Base-by-base conservation (phyloP, 2,329 filamentous ascomycete genomes). In the Fusarium torulosum region DNA sequence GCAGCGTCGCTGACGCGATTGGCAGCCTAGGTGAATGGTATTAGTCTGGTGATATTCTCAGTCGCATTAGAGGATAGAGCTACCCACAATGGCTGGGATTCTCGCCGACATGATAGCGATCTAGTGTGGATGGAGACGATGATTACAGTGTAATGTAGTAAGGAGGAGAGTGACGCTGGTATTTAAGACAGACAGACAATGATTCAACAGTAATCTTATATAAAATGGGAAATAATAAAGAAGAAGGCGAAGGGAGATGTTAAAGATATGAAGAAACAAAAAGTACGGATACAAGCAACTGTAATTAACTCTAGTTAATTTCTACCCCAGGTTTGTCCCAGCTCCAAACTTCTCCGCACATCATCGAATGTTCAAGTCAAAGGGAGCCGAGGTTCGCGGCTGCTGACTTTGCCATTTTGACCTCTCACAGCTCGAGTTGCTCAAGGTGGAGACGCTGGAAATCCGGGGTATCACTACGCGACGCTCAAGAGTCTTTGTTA, bases 1-100 rank as follows among this genome's bases (percentile, higher is more conserved):
- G 94, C 94, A 75, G 88, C 85, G 62, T 96, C 93, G 81, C 93
- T 96, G 71, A 97, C 92, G 78, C 85, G 84, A 73, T 84, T 75
- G 55, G 78, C 75, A 56, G 82, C 83, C 84, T 86, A 29, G 2
- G 6, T 27, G 6, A 4, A 15, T 20, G 20, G 8, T 3, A 43
- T 74, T 29, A 74, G 66, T 43, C 8, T 42, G 45, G 20, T 20
- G 8, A 4, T 59, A 5, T 17, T 43, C 20, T 21, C 11, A 1
- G 23, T n/a, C 17, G 25, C 4, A 20, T 41, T 9, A 29, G 19
- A 19, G 13, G 52, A 29, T 11, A 35, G 10, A 15, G 25, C n/a
- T 40, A 43, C 76, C n/a, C 59, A 79, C 77, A 55, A 79, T 67
- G 53, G 72, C 72, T 58, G 77, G 77, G 54, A 79, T 79, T 60